Conservation (phyloP, 306 rosid species). For the Ziziphus jujuba region DNA sequence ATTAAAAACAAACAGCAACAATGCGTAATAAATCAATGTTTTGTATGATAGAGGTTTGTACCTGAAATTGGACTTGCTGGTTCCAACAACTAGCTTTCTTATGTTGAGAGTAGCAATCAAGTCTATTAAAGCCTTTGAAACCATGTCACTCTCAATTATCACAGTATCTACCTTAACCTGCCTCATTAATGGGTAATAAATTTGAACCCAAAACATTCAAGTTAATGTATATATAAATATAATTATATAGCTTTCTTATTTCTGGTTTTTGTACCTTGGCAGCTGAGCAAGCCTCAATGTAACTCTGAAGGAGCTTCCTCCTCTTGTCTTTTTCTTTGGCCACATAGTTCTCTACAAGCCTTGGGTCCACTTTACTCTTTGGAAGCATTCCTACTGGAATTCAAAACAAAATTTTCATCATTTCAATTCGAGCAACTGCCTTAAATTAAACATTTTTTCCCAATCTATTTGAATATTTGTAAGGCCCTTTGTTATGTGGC, state of each 20-base stretch:
- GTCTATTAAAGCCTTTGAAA: constrained; percentile 60
- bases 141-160: constrained; percentile 61
- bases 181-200: not conserved
- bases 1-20: not conserved
- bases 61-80: constrained; percentile 57
- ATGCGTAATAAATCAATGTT: not conserved
- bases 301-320: constrained; percentile 48
- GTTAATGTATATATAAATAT: no score
- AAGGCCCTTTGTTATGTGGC: no score
- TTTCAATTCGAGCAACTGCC: not conserved
- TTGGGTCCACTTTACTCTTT: constrained; percentile 51
- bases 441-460: no score
- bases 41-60: constrained; percentile 11
- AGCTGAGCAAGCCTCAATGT: constrained; percentile 50
- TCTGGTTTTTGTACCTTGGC: constrained; percentile 37
- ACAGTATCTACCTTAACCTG: constrained; percentile 77
- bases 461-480: no score
- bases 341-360: constrained; percentile 41
- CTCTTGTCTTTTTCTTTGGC: constrained; percentile 52
- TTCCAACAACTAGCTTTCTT: constrained; percentile 60
- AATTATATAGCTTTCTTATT: not conserved
- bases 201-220: no score
- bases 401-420: not conserved
- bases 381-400: constrained; percentile 55
- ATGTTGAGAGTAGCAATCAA: constrained; percentile 59